phyloP scores from a whole-genome alignment of 129 eudicot species.

The Sambucus nigra region DNA sequence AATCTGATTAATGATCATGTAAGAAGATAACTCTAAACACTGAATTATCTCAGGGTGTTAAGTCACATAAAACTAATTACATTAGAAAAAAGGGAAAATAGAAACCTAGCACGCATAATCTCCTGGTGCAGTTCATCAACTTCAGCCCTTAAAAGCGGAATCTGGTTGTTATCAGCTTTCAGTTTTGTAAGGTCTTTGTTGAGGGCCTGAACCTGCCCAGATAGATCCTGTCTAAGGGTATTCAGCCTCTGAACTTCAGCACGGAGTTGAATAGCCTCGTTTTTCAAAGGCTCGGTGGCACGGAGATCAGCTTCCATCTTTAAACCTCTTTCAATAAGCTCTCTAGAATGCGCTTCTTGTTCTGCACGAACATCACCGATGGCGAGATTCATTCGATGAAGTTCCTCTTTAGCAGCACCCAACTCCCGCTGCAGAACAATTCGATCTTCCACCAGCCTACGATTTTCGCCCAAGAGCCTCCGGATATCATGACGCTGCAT shows the following conservation, averaged over 20 bases:
- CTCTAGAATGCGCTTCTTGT: slow-evolving; percentile 60
- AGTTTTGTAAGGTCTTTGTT: slow-evolving; percentile 52
- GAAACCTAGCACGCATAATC: slow-evolving; percentile 79
- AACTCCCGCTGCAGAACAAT: slow-evolving; percentile 55
- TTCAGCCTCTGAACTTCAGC: slow-evolving; percentile 69
- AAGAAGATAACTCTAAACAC: not conserved
- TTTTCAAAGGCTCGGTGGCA: too few relatives aligned
- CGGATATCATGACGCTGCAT: slow-evolving; percentile 66
- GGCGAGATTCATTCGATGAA: too few relatives aligned
- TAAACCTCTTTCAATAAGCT: too few relatives aligned
- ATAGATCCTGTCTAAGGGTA: too few relatives aligned
- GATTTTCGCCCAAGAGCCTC: slow-evolving; percentile 73
- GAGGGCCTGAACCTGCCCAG: slow-evolving; percentile 48
- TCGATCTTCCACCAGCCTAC: slow-evolving; percentile 70
- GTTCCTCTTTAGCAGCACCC: too few relatives aligned
- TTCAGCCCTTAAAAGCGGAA: slow-evolving; percentile 54
- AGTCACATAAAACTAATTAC: too few relatives aligned
- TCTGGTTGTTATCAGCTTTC: slow-evolving; percentile 64
- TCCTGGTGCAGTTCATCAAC: slow-evolving; percentile 73
- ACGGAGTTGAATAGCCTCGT: slow-evolving; percentile 48
- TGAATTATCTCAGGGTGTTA: too few relatives aligned
- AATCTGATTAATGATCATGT: not conserved
- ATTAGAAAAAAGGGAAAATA: slow-evolving; percentile 5
- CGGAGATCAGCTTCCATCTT: too few relatives aligned
- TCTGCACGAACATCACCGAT: slow-evolving; percentile 54